These are phyloP conservation scores for Colletotrichum somersetense DNA, from an alignment of 2,329 filamentous ascomycete genomes.

Conservation along the genomic window DNA sequence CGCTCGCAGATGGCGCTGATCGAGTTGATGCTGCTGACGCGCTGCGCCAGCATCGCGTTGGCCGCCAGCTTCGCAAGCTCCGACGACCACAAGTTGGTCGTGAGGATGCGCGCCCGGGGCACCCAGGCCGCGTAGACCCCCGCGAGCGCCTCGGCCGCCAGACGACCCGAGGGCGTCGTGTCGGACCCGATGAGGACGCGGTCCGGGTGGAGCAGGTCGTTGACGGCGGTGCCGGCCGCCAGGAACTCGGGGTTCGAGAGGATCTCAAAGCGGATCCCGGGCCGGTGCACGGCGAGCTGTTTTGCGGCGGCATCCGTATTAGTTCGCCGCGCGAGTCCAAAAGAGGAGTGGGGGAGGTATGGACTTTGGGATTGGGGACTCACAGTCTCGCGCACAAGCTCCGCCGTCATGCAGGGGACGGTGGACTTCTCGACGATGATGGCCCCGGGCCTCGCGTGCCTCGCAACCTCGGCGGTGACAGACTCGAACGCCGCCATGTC, in stretches of 20 bases:
- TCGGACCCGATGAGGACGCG: constrained; percentile 80
- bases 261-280: constrained; percentile 77
- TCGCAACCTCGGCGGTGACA: constrained; percentile 75
- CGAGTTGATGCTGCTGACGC: constrained; percentile 85
- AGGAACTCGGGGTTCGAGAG: constrained; percentile 87
- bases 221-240: constrained; percentile 80
- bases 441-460: constrained; percentile 73
- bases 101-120: constrained; percentile 73
- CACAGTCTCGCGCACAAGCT: constrained; percentile 77
- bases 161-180: constrained; percentile 68
- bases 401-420: constrained; percentile 80
- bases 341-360: background rate
- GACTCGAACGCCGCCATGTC: constrained; percentile 80
- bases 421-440: constrained; percentile 88
- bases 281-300: constrained; percentile 69
- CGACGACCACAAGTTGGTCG: constrained; percentile 81
- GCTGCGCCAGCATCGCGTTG: constrained; percentile 84
- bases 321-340: background rate
- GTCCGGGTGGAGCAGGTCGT: constrained; percentile 77
- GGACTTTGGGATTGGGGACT: constrained; percentile 44
- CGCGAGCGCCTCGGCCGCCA: constrained; percentile 73
- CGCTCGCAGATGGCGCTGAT: constrained; percentile 82
- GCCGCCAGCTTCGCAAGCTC: constrained; percentile 84
- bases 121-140: constrained; percentile 80
- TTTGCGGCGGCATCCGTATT: background rate